Evolutionary conservation across 352 stramenopile genomes (phyloP), one percentile per base, ranked within the genome.

Genomic region (Globisporangium parvum): DNA sequence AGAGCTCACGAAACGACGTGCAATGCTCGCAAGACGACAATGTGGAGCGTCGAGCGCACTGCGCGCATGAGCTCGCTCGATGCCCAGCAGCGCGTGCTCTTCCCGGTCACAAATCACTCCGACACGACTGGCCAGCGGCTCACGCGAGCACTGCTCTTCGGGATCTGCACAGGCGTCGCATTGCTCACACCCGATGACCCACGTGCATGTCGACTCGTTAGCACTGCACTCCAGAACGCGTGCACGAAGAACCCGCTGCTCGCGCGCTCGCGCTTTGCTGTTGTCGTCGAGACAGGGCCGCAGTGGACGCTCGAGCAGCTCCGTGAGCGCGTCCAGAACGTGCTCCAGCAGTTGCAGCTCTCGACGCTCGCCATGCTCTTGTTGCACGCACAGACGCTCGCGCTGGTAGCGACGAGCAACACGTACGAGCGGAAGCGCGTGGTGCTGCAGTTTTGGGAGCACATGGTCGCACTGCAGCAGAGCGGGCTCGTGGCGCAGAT

Each of bases 31-130:
- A 45, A 1, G 2, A 20, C 39, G 14, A 8, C 17, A 42, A 88
- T 89, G 79, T 86, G 77, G 76, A 84, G 76, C 48, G 47, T 66
- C 0, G 71, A 69, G 39, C 60, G 70, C 52, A 70, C 68, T 47
- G 73, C 70, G 6, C 53, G 58, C 24, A 39, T 60, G 41, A 71
- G 76, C 47, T 51, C 51, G 28, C 70, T 87, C 51, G 57, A 45
- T 41, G 64, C 66, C 11, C 59, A 75, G 46, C 71, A 86, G 53
- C 72, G 79, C 6, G 20, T 87, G 47, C 49, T 85, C 46, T 86
- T 89, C 55, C 63, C 62, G n/a, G 62, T 85, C 37, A 42, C 33
- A 5, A 66, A 71, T 48, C 14, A 50, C 6, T 20, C 47, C 5
- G 62, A 71, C 18, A 44, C 20, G 0, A 69, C 63, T 4, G 65